Evolutionary conservation across 2,329 filamentous ascomycete species (phyloP).

Genomic region (Xenoacremonium recifei): DNA sequence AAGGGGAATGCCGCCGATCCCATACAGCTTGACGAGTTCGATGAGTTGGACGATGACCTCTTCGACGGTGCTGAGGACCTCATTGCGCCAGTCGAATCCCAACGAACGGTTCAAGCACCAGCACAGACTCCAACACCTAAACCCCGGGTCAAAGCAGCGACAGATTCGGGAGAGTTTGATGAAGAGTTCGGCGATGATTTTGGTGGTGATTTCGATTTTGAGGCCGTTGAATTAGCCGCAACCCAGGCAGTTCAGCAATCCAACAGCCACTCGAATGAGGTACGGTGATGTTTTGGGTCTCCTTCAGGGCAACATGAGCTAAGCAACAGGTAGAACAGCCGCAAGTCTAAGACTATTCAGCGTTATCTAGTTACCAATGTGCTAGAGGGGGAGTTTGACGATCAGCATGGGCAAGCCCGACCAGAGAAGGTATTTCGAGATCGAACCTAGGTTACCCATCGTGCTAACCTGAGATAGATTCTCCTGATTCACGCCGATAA

Average conservation of each 20-base stretch:
- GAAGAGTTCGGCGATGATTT: slow-evolving; percentile 43
- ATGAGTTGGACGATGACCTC: slow-evolving; percentile 63
- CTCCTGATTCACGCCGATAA: slow-evolving; percentile 80
- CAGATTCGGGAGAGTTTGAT: slow-evolving; percentile 15
- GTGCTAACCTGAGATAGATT: slow-evolving; percentile 49
- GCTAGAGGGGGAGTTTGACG: slow-evolving; percentile 65
- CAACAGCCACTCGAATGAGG: slow-evolving; percentile 27
- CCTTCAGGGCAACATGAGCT: slow-evolving; percentile 46
- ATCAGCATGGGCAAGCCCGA: slow-evolving; percentile 56
- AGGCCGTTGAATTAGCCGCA: slow-evolving; percentile 70
- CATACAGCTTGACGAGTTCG: slow-evolving; percentile 53
- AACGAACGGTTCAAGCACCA: slow-evolving; percentile 14
- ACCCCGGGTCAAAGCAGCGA: slow-evolving; percentile 2
- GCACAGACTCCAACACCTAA: slow-evolving; percentile 4
- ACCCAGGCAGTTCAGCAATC: slow-evolving; percentile 58
- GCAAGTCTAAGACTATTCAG: slow-evolving; percentile 74
- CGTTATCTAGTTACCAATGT: slow-evolving; percentile 80
- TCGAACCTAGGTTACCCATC: slow-evolving; percentile 8
- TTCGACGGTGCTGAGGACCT: slow-evolving; percentile 45
- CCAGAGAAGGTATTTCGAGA: slow-evolving; percentile 66
- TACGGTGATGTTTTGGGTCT: slow-evolving; percentile 36
- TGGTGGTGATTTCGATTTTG: slow-evolving; percentile 76
- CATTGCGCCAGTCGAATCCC: slow-evolving; percentile 18
- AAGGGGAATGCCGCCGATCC: not conserved
- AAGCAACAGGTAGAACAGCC: slow-evolving; percentile 64